These are phyloP conservation scores for Mrakiaceae sp. DNA, from an alignment of 1,284 basidiomycete genomes.

Conservation along the genomic window DNA sequence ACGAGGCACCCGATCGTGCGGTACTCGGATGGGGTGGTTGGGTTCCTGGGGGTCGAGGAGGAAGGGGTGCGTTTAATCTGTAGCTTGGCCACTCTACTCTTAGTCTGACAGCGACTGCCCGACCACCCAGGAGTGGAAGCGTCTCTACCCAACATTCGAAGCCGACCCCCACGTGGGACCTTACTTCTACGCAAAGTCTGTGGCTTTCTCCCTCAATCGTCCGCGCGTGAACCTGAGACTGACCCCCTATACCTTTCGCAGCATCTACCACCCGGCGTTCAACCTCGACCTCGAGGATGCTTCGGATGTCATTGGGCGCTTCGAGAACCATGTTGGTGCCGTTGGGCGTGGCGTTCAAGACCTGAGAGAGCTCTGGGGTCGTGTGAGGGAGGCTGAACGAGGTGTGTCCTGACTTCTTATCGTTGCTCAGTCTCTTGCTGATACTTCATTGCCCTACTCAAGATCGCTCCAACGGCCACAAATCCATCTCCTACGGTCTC, in stretches of 20 bases:
- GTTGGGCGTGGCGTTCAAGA: conserved; percentile 57
- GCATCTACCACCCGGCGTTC: conserved; percentile 70
- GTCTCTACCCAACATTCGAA: not conserved
- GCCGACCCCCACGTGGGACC: conserved; percentile 6
- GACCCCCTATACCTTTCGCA: conserved; percentile 26
- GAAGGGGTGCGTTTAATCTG: conserved; percentile 44
- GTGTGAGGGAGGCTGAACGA: conserved; percentile 51
- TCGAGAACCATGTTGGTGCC: conserved; percentile 51
- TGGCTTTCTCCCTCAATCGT: not conserved
- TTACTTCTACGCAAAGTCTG: conserved; percentile 17
- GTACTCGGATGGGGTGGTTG: conserved; percentile 66
- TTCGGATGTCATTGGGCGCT: conserved; percentile 45
- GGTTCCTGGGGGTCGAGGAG: conserved; percentile 63
- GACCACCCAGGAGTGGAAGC: conserved; percentile 11
- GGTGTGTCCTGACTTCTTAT: conserved; percentile 39
- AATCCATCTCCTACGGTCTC: too few relatives aligned
- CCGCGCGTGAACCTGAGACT: not conserved
- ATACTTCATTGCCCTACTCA: not conserved
- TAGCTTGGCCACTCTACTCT: not conserved
- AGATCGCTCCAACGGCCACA: too few relatives aligned
- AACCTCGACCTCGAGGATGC: conserved; percentile 64
- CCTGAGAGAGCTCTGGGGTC: conserved; percentile 49
- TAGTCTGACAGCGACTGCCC: not conserved
- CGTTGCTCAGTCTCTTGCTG: not conserved
- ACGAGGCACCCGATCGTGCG: conserved; percentile 66